A percentile compares a stretch with the other conserved stretches of the same genome.
These are phyloP conservation scores for Amanita pallidorosea DNA, from an alignment of 768 basidiomycete species.

Conservation along the genomic window DNA sequence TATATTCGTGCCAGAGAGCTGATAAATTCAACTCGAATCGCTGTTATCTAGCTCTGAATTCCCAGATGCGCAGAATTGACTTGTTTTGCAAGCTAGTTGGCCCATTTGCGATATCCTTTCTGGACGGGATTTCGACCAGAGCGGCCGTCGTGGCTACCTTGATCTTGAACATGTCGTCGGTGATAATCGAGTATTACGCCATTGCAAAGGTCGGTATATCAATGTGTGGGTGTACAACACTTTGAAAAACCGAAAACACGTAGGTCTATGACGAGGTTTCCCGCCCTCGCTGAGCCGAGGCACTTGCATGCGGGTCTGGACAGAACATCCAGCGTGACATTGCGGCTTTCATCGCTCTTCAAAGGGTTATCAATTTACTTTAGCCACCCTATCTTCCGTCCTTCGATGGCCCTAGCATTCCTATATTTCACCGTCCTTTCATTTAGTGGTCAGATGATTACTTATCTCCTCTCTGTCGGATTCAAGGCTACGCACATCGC, in stretches of 20 bases:
- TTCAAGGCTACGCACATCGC: slow-evolving; percentile 14
- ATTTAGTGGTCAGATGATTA: slow-evolving; percentile 18
- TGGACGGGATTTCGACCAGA: slow-evolving; percentile 13
- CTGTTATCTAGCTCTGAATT: slow-evolving; percentile 11
- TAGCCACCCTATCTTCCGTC: slow-evolving; percentile 13
- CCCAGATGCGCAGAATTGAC: slow-evolving; percentile 21
- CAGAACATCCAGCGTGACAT: neutral
- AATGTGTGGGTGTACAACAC: neutral
- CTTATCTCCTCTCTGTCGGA: slow-evolving; percentile 15
- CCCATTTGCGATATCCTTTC: slow-evolving; percentile 14
- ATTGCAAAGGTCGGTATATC: slow-evolving; percentile 14
- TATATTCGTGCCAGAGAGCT: neutral
- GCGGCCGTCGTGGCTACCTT: slow-evolving; percentile 12
- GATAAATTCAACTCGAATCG: neutral
- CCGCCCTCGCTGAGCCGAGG: slow-evolving; percentile 4
- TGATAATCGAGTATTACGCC: slow-evolving; percentile 14
- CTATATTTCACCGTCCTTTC: slow-evolving; percentile 22
- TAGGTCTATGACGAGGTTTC: slow-evolving; percentile 6
- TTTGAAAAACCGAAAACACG: neutral
- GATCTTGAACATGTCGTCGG: slow-evolving; percentile 11
- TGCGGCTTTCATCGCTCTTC: neutral
- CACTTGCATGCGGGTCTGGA: neutral
- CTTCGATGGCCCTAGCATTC: slow-evolving; percentile 14
- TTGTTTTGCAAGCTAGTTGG: slow-evolving; percentile 18
- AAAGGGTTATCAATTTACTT: slow-evolving; percentile 10